Base-by-base conservation (phyloP, 2,329 filamentous ascomycete genomes). In the Pseudopyrenochaeta lycopersici region DNA sequence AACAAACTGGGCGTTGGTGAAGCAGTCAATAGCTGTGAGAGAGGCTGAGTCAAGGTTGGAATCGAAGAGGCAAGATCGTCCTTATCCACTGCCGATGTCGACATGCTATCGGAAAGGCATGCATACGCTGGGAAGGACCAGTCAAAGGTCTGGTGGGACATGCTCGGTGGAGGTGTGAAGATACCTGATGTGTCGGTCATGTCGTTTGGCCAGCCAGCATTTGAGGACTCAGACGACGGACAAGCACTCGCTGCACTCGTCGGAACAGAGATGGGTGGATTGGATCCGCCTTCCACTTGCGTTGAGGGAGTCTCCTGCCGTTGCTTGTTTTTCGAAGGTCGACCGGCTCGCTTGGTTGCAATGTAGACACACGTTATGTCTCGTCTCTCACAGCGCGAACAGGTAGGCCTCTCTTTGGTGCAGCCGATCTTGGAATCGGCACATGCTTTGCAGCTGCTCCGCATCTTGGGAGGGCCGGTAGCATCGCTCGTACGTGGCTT, bases 371-470 rank as follows among this genome's bases (percentile, higher is more conserved):
- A 54, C 3, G 41, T 18, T 18, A 54, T 45, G 29, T 44, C 51
- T 32, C 47, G 48, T 4, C 29, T 54, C n/a, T 54, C 51, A 20
- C 51, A 54, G 32, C 51, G 45, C 15, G 45, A 54, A 32, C 51
- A 54, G 4, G 52, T 32, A 6, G 52, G 52, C 7, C 42, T 45
- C 17, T 54, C 46, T 29, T 54, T 54, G 21, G 52, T 54, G 15
- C 52, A 54, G 4, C 46, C 32, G 18, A 54, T 41, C 29, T 54
- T 54, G 14, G 52, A 54, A 23, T 39, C 21, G 20, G 52, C 52
- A 29, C 52, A 54, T 15, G 52, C 21, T 46, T 54, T 46, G 33
- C 52, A 54, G 30, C 52, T 49, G 52, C 49, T 46, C 20, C 52
- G 52, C 46, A 54, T 32, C 36, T 54, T 54, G 9, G 23, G 46